A percentile compares a stretch with the other conserved stretches of the same genome.
Conservation (phyloP, 805 yeast genomes). For the Candida peoriensis region DNA sequence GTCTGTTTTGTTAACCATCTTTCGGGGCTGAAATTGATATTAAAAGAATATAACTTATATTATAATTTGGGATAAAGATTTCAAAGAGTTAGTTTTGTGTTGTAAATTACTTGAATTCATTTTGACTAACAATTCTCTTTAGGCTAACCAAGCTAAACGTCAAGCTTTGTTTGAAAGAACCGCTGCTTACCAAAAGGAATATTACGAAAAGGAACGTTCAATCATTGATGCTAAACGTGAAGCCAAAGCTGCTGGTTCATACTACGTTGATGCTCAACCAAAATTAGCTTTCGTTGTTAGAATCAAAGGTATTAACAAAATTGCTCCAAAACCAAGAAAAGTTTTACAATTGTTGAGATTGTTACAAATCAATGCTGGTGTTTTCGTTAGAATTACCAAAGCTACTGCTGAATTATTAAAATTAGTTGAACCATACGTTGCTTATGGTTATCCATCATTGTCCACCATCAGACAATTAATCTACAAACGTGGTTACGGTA, state of each 20-base stretch:
- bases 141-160: constrained; percentile 53
- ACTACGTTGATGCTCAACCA: constrained; percentile 92
- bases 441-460: constrained; percentile 96
- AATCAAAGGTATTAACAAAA: constrained; percentile 99
- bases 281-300: constrained; percentile 94
- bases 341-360: constrained; percentile 91
- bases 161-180: constrained; percentile 86
- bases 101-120: not conserved
- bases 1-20: constrained; percentile 74
- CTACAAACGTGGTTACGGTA: constrained; percentile 98
- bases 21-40: constrained; percentile 71
- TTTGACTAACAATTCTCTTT: constrained; percentile 12
- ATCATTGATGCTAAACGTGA: constrained; percentile 83
- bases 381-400: constrained; percentile 91
- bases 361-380: constrained; percentile 92
- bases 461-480: constrained; percentile 87
- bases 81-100: constrained; percentile 2
- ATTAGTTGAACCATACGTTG: constrained; percentile 94
- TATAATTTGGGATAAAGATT: no score
- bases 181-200: constrained; percentile 94
- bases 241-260: constrained; percentile 90
- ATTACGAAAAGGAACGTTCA: constrained; percentile 88
- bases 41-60: no score
- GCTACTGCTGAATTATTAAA: constrained; percentile 90
- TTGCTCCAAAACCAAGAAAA: constrained; percentile 99